Base-by-base conservation (phyloP, 2,329 filamentous ascomycete species). In the Erysiphe neolycopersici region DNA sequence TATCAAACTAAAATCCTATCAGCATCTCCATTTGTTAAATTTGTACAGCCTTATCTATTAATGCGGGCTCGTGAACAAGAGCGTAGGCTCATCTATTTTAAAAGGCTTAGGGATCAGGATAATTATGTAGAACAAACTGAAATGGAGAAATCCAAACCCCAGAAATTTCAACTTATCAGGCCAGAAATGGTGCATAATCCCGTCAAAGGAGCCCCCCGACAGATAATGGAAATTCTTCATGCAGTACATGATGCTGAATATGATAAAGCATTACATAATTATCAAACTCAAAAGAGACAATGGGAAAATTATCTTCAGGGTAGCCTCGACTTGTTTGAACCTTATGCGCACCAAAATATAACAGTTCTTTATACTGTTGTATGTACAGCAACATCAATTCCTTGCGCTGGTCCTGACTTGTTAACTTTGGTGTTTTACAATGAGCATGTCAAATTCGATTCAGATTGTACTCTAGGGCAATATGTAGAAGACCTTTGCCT, bases 191-290 rank as follows among this genome's bases (percentile, higher is more conserved):
- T 98, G 0, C 82, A 92, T 52, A 71, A 79, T 46, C 75, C 83
- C 39, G 74, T 82, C 0, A 76, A 81, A 43, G 76, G 77, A 51
- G 79, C 82, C 3, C 81, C 85, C 0, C 73, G 74, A 38, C 83
- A 92, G 55, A 81, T 94, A 30, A 84, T 85, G 62, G 87, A 95
- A 53, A 83, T 95, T 41, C 63, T 98, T 6, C 84, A 89, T 56
- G 89, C 89, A 18, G 85, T 94, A 12, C 85, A 95, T 58, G 83
- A 94, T 56, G 85, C 85, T 1, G 89, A 98, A 58, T 94, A 95
- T 53, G 85, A 98, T 57, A 92, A 89, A 59, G 85, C 87, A 1
- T 62, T 91, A 31, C 82, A 94, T 60, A 84, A 85, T 52, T 98
- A 95, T 56, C 73, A 84, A 57, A 94, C 83, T 0, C 87, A 95